Evolutionary conservation across 2,329 filamentous ascomycete genomes (phyloP).

Genomic region (Ophiostoma montium): DNA sequence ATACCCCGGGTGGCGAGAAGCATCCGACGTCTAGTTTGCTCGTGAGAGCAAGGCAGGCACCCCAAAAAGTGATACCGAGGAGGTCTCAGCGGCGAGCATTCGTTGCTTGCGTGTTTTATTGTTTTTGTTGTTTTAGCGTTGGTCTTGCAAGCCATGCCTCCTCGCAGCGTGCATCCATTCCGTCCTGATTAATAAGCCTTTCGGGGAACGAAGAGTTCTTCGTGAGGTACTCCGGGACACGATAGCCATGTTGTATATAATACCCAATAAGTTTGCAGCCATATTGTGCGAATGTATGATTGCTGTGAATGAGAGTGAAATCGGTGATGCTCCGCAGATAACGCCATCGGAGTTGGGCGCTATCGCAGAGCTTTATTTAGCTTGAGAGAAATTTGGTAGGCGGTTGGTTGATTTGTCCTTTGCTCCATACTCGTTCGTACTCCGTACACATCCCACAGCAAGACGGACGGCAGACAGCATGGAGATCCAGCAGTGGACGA

Average conservation of each 20-base stretch:
- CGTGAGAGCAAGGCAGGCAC: background rate
- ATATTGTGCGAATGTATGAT: background rate
- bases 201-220: background rate
- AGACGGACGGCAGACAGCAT: background rate
- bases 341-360: background rate
- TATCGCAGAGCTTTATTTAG: background rate
- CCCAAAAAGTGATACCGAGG: background rate
- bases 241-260: conserved; percentile 1
- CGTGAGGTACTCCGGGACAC: background rate
- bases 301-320: background rate
- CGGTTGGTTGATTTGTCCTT: no score
- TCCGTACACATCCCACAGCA: no score
- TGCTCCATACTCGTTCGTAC: no score
- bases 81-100: conserved; percentile 4
- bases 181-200: conserved; percentile 3
- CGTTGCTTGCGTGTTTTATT: background rate
- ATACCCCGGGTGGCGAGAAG: conserved; percentile 4
- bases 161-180: background rate
- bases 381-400: no score
- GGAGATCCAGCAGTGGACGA: conserved; percentile 35
- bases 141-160: background rate
- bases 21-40: background rate
- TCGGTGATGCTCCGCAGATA: background rate
- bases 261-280: background rate
- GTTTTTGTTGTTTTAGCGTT: background rate